Percentiles rank a stretch among this genome's conserved stretches.
Evolutionary conservation across 352 stramenopile species (phyloP).

Genomic region (Discostella stelligera): DNA sequence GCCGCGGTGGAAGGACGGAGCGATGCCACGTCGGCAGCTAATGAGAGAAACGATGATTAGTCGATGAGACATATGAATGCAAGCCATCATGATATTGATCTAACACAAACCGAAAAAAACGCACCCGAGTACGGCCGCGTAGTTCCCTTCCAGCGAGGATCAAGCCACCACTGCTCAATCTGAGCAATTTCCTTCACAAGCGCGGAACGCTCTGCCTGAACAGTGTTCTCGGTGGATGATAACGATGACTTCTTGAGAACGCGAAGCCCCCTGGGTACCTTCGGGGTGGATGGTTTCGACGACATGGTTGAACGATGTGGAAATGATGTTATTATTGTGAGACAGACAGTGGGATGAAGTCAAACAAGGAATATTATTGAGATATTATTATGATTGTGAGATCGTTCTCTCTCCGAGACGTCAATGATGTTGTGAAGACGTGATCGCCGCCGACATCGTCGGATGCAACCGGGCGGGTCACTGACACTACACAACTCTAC

Average conservation of each 20-base stretch:
- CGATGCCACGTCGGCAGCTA: slow-evolving; percentile 72
- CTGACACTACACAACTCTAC: too few relatives aligned
- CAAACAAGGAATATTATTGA: too few relatives aligned
- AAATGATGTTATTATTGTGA: too few relatives aligned
- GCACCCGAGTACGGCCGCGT: slow-evolving; percentile 67
- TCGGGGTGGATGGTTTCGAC: slow-evolving; percentile 34
- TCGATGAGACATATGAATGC: slow-evolving; percentile 7
- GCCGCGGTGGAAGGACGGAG: slow-evolving; percentile 65
- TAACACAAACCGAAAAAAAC: slow-evolving; percentile 17
- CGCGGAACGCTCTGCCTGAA: slow-evolving; percentile 33
- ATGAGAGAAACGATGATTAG: slow-evolving; percentile 53
- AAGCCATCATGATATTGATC: neutral
- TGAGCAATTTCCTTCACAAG: slow-evolving; percentile 59
- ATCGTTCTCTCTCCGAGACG: too few relatives aligned
- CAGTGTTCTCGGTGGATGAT: neutral
- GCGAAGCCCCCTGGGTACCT: slow-evolving; percentile 61
- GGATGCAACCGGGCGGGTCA: too few relatives aligned
- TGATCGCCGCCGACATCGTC: too few relatives aligned
- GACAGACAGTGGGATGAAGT: too few relatives aligned
- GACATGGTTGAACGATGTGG: neutral
- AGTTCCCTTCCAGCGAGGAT: slow-evolving; percentile 65
- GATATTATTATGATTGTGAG: too few relatives aligned
- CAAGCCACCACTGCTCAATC: slow-evolving; percentile 76
- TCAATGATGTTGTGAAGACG: too few relatives aligned
- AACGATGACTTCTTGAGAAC: slow-evolving; percentile 27